Evolutionary conservation across 495 filamentous ascomycete species (phyloP).

Genomic region (Penicillium psychrofluorescens): DNA sequence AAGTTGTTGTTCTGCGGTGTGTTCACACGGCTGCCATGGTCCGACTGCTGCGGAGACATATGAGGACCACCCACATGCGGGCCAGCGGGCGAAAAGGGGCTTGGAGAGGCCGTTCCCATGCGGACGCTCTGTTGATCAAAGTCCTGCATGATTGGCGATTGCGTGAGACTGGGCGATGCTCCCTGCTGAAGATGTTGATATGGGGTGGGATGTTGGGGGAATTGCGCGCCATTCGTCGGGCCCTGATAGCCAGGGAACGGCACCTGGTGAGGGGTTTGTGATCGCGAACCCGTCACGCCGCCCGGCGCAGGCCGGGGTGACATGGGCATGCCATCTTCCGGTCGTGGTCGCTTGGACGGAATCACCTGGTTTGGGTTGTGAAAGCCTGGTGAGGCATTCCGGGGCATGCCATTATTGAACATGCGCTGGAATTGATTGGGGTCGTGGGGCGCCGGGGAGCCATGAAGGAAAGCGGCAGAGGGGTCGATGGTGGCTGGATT

Average conservation of each 20-base stretch:
- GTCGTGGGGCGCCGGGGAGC: constrained; percentile 48
- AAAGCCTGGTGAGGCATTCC: constrained; percentile 75
- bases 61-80: constrained; percentile 64
- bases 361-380: constrained; percentile 70
- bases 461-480: constrained; percentile 44
- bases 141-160: constrained; percentile 81
- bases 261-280: constrained; percentile 82
- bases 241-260: constrained; percentile 57
- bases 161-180: constrained; percentile 72
- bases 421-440: constrained; percentile 59
- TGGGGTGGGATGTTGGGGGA: constrained; percentile 49
- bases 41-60: constrained; percentile 69
- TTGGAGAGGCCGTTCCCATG: constrained; percentile 84
- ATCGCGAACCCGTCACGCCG: constrained; percentile 73
- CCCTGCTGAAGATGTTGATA: constrained; percentile 82
- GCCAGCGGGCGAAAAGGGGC: constrained; percentile 77
- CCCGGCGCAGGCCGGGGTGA: constrained; percentile 74
- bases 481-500: constrained; percentile 51
- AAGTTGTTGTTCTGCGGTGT: constrained; percentile 69
- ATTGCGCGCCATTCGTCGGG: constrained; percentile 50
- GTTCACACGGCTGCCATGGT: constrained; percentile 63
- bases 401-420: constrained; percentile 69
- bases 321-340: constrained; percentile 76
- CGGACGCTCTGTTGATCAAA: constrained; percentile 63
- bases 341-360: constrained; percentile 79